Conservation (phyloP, 805 yeast species). For the Lipomyces kockii region DNA sequence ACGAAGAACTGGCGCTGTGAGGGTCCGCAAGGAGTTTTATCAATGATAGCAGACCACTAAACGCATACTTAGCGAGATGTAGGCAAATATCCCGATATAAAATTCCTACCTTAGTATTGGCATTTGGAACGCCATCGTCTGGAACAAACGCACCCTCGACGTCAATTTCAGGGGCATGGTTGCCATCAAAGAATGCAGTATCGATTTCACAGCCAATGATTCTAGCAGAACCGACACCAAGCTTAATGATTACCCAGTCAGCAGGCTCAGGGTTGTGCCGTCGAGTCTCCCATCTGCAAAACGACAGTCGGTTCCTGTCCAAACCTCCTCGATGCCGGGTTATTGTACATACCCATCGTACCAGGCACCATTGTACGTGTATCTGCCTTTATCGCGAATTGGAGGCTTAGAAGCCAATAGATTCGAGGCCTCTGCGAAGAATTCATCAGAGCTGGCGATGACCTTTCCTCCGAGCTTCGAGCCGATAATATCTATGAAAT, state of each 20-base stretch:
- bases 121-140: constrained; percentile 45
- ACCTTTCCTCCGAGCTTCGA: constrained; percentile 81
- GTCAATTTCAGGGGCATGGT: constrained; percentile 88
- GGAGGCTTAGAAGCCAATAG: constrained; percentile 82
- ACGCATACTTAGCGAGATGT: background rate
- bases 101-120: constrained; percentile 36
- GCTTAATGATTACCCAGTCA: constrained; percentile 83
- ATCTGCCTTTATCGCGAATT: constrained; percentile 58
- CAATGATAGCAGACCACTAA: constrained; percentile 75
- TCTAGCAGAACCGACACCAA: constrained; percentile 83
- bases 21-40: constrained; percentile 84
- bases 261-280: constrained; percentile 84
- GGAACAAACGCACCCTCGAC: constrained; percentile 62
- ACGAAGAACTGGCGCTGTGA: constrained; percentile 81
- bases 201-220: constrained; percentile 86
- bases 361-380: constrained; percentile 79
- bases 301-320: background rate
- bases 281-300: constrained; percentile 80
- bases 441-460: constrained; percentile 76
- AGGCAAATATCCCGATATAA: background rate
- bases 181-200: constrained; percentile 92
- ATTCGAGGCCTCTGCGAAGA: constrained; percentile 93
- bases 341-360: constrained; percentile 69
- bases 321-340: background rate
- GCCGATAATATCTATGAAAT: constrained; percentile 69